Percentiles rank a stretch among this genome's conserved stretches.
Evolutionary conservation across 345 rosid genomes (phyloP).

Genomic region (Hibiscus mutabilis): DNA sequence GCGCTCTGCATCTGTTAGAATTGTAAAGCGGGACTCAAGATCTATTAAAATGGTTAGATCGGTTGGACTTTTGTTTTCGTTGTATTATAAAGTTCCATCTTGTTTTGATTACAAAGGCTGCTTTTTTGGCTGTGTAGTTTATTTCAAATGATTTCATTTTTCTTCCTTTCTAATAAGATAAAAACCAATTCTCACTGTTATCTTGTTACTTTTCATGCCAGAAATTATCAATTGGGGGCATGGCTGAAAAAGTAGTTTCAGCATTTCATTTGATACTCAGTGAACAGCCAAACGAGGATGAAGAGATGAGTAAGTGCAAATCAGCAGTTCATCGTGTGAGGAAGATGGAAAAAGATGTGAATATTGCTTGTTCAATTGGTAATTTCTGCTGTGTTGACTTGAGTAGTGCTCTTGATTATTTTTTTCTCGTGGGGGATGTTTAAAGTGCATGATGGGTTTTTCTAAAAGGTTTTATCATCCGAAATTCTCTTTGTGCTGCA

Average conservation of each 20-base stretch:
- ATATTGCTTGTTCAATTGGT: conserved; percentile 55
- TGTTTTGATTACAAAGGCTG: too few relatives aligned
- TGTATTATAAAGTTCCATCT: too few relatives aligned
- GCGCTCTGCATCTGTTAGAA: conserved; percentile 59
- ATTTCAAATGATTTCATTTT: conserved; percentile 4
- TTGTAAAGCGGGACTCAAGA: conserved; percentile 73
- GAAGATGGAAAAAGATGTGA: conserved; percentile 83
- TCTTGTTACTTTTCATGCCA: conserved; percentile 20
- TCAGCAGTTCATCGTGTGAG: conserved; percentile 58
- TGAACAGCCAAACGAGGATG: conserved; percentile 74
- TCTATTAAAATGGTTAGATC: conserved; percentile 65
- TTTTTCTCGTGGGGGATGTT: neutral
- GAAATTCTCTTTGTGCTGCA: conserved; percentile 24
- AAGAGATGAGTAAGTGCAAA: conserved; percentile 74
- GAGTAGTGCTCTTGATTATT: neutral
- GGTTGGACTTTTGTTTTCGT: neutral
- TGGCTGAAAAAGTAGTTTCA: conserved; percentile 84
- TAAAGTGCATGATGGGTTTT: conserved; percentile 9
- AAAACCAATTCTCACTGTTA: neutral
- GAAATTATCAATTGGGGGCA: conserved; percentile 72
- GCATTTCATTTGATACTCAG: conserved; percentile 69
- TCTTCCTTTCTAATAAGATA: neutral
- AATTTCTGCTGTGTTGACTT: conserved; percentile 11
- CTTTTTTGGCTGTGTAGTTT: neutral
- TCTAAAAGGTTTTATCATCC: conserved; percentile 13